Base-by-base conservation (phyloP, 1,284 basidiomycete genomes). In the Hortiboletus rubellus region DNA sequence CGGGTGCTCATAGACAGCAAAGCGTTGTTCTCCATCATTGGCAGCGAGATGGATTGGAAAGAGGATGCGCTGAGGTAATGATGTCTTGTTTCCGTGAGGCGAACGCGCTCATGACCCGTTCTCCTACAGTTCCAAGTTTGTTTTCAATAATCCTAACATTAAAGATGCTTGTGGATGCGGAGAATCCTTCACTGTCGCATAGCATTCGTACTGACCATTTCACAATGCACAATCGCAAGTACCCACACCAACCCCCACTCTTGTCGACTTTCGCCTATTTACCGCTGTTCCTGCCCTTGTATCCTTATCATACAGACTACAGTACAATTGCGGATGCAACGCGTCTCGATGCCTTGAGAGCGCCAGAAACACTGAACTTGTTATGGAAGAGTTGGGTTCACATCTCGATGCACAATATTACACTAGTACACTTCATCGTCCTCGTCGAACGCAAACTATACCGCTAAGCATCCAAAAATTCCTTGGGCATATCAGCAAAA, bases 1-100 rank as follows among this genome's bases (percentile, higher is more conserved):
- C 86, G 82, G 66, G 96, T 99, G 42, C 79, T 99, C 60, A 95
- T 99, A 72, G 97, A 99, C 77, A 92, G 89, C 72, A 98, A 97
- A 75, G 97, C 97, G 27, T 77, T 99, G 62, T 99, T 99, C 75
- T 95, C 91, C 60, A 97, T 99, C 69, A 98, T 99, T 63, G 97
- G 97, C 43, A 96, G 93, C 71, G 91, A 91, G 79, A 99, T 99
- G 97, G 95, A 97, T 72, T 99, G 97, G 97, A 83, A 90, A 61
- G 97, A 99, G 78, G 93, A 95, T 73, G 76, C 85, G 37, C 76
- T 98, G 46, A 94, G 92, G 89, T 90, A 54, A 58, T 82, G 74
- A 8, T 30, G 37, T 24, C 47, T 48, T 24, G n/a, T 37, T 56
- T 41, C 49, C 45, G 18, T 18, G 42, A 15, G 12, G 44, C 46